Conservation (phyloP, 495 filamentous ascomycete genomes). For the Penicillium desertorum region DNA sequence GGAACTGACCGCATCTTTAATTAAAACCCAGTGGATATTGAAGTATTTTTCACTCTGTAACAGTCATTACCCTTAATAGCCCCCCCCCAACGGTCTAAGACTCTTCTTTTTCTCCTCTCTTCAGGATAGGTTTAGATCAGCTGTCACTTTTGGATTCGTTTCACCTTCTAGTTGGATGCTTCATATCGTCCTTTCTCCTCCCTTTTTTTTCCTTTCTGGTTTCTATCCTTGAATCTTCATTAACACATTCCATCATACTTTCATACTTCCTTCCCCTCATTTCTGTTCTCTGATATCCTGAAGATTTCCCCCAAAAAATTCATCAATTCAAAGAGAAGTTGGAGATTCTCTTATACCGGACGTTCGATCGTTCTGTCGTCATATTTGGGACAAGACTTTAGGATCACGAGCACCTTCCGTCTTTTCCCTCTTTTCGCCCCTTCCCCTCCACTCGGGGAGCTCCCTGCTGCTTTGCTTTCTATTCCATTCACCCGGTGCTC, state of each 20-base stretch:
- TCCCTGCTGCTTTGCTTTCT: conserved; percentile 1
- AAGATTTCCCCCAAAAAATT: neutral
- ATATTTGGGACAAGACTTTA: conserved; percentile 14
- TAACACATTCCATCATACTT: too few relatives aligned
- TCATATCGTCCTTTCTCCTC: conserved; percentile 4
- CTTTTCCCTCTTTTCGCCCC: neutral
- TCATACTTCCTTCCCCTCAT: too few relatives aligned
- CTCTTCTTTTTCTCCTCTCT: neutral
- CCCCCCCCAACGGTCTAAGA: conserved; percentile 16
- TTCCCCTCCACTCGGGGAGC: conserved; percentile 2
- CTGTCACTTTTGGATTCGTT: conserved; percentile 11
- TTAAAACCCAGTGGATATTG: conserved; percentile 22
- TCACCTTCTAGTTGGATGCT: conserved; percentile 7
- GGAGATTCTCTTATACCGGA: neutral
- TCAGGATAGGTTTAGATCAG: conserved; percentile 1
- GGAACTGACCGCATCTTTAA: conserved; percentile 7
- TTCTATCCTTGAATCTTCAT: too few relatives aligned
- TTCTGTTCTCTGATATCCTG: neutral
- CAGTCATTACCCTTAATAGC: conserved; percentile 1
- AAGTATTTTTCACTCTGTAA: conserved; percentile 10
- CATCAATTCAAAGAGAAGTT: too few relatives aligned
- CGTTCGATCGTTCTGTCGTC: conserved; percentile 7
- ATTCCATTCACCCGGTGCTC: conserved; percentile 9
- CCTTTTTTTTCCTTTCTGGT: neutral
- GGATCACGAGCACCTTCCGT: conserved; percentile 17